These are phyloP conservation scores for Hibiscus trionum DNA, from an alignment of 345 rosid genomes.

Conservation along the genomic window DNA sequence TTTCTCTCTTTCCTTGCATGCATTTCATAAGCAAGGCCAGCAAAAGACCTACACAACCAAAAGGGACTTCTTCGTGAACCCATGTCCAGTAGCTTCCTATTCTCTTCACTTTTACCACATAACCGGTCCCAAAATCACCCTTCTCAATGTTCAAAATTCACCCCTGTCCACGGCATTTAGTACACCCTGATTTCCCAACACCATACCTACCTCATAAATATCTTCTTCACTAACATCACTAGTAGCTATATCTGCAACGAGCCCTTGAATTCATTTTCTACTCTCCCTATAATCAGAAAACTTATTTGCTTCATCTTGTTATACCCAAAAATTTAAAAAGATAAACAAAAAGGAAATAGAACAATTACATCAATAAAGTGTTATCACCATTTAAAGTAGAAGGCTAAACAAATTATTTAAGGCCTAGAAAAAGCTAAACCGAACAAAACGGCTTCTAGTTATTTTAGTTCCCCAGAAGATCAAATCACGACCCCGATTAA, in stretches of 20 bases:
- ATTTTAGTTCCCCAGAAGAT: constrained; percentile 4
- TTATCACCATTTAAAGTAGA: not conserved
- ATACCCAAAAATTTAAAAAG: not conserved
- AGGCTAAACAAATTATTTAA: not conserved
- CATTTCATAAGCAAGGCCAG: not conserved
- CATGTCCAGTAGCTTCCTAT: not conserved
- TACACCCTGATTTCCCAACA: not conserved
- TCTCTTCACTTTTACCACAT: not conserved
- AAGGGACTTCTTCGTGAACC: not conserved
- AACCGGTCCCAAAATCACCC: not conserved
- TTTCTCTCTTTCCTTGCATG: not conserved
- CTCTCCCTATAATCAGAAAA: not conserved
- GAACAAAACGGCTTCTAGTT: not conserved
- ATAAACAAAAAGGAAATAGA: not conserved
- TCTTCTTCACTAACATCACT: not conserved
- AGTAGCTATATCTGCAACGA: not conserved
- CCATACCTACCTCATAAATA: not conserved
- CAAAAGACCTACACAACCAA: not conserved
- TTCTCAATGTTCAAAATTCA: not conserved
- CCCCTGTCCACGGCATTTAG: not conserved
- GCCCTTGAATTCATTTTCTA: not conserved
- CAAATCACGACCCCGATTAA: not conserved
- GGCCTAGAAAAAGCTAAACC: not conserved
- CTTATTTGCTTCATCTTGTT: not conserved
- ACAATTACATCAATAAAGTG: not conserved